phyloP scores from a whole-genome alignment of 768 basidiomycete species.

The Leucocoprinus sp. region DNA sequence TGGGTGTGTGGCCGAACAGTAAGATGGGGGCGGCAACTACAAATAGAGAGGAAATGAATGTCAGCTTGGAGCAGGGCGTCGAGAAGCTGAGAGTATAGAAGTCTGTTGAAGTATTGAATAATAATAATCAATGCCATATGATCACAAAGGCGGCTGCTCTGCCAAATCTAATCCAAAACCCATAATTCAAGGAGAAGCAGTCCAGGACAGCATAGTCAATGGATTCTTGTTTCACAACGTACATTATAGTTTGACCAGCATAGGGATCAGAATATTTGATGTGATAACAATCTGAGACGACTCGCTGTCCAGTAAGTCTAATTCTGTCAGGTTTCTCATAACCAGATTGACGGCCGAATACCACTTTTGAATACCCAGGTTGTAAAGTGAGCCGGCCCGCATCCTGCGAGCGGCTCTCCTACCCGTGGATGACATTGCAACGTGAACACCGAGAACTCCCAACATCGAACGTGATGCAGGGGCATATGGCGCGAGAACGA shows the following conservation, averaged over 20 bases:
- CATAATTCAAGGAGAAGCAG: neutral
- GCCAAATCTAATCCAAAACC: neutral
- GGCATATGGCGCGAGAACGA: neutral
- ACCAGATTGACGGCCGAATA: slow-evolving; percentile 1
- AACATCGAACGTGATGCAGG: neutral
- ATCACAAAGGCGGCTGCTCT: neutral
- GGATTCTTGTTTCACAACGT: neutral
- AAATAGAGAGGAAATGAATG: neutral
- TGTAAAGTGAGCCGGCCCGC: neutral
- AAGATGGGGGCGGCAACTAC: too few relatives aligned
- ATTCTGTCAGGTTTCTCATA: neutral
- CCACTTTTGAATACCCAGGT: neutral
- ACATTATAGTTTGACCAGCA: slow-evolving; percentile 1
- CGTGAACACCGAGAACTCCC: neutral
- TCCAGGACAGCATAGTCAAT: neutral
- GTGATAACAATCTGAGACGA: neutral
- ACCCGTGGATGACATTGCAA: neutral
- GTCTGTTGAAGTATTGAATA: neutral
- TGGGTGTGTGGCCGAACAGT: slow-evolving; percentile 15
- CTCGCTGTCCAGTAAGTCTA: neutral
- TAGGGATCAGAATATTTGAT: slow-evolving; percentile 4
- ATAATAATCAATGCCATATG: neutral
- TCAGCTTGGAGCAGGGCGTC: neutral
- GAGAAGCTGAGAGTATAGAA: neutral
- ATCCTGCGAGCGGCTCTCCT: neutral